Conservation (phyloP, 2,329 filamentous ascomycete genomes). For the Xylaria sp. region DNA sequence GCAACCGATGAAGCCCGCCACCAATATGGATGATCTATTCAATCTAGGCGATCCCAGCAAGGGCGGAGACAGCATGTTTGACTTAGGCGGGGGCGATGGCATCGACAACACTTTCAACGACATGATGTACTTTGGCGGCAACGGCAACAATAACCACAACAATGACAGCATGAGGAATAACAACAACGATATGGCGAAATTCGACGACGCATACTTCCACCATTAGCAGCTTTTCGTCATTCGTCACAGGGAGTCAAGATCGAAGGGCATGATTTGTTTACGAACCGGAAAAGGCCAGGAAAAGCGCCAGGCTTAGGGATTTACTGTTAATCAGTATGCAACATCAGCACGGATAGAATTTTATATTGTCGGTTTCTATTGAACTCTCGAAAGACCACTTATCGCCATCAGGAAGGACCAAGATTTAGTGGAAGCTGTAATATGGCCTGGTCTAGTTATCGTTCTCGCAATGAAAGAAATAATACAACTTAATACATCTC, state of each 20-base stretch:
- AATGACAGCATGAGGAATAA: constrained; percentile 26
- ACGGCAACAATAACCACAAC: constrained; percentile 26
- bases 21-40: constrained; percentile 44
- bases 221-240: constrained; percentile 21
- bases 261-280: background rate
- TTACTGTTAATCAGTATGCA: background rate
- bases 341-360: too few species aligned
- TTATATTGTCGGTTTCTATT: too few species aligned
- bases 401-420: too few species aligned
- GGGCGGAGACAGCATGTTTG: constrained; percentile 36
- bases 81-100: constrained; percentile 34
- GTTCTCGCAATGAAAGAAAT: background rate
- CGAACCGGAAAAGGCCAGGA: background rate
- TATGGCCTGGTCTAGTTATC: background rate
- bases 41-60: constrained; percentile 36
- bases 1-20: constrained; percentile 4
- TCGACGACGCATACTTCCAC: constrained; percentile 45
- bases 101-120: constrained; percentile 46
- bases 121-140: constrained; percentile 41
- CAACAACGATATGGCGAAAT: constrained; percentile 42
- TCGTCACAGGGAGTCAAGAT: background rate
- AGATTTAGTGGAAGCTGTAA: background rate
- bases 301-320: background rate
- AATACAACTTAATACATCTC: background rate
- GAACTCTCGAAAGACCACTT: too few species aligned